Base-by-base conservation (phyloP, 2,329 filamentous ascomycete species). In the Sclerotinia subarctica region DNA sequence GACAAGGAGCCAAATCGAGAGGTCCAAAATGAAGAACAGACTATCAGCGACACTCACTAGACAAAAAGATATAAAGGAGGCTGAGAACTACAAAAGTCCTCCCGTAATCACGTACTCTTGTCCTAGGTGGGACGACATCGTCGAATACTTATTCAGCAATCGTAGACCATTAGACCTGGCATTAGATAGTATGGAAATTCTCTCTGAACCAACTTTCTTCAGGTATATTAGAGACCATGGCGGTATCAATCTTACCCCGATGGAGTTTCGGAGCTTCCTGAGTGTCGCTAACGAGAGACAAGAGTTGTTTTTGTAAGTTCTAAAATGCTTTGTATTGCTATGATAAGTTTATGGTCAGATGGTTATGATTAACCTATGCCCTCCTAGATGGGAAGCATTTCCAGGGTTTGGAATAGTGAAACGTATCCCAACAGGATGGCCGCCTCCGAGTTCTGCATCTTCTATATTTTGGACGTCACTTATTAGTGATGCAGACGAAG, bases 241-340 rank as follows among this genome's bases (percentile, higher is more conserved):
- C 17, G 51, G 51, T 11, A 56, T 65, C 15, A 7, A 13, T 4
- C 26, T 65, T 11, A 56, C 63, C 7, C 6, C 49, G 2, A 44
- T 44, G 26, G 63, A 65, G 26, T 56, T 65, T 5, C 58, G 51
- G 1, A 42, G 15, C 29, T 65, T 65, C 24, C 56, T 65, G 8
- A 51, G 49, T 6, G 38, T 65, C n/a, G 49, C 49, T 24, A n/a
- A 54, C 42, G 26, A 65, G 35, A 57, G 42, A 10, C 19, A 13
- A 53, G 51, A 56, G 42, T 21, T 65, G 19, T 57, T 65, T 47
- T 56, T 57, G 63, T 65, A 29, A 54, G 38, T 24, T 65, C 42
- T 6, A 4, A 24, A 21, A 32, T 8, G 1, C 24, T 32, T 29
- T 46, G 29, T 13, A 2, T 7, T 46, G 38, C 10, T 46, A 13